Evolutionary conservation across 345 rosid species (phyloP).

Genomic region (Raphanus raphanistrum): DNA sequence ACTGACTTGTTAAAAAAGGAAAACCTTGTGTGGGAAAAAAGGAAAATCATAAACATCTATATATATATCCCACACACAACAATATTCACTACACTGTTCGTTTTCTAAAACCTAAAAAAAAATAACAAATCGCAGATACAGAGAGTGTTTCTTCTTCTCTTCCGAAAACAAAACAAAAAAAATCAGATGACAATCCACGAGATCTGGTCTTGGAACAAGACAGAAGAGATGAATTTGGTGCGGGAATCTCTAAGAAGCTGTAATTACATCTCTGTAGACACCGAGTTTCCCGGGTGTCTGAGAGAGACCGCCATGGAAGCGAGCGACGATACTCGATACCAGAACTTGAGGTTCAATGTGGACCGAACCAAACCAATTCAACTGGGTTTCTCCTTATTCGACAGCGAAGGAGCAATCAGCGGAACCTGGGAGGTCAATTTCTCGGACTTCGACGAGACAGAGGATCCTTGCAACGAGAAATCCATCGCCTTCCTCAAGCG

Average conservation of each 20-base stretch:
- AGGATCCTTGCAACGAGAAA: background rate
- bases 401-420: background rate
- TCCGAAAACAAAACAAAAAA: background rate
- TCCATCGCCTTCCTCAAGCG: slow-evolving; percentile 13
- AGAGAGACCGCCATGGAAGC: background rate
- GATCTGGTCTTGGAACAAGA: slow-evolving; percentile 1
- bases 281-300: slow-evolving; percentile 20
- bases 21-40: background rate
- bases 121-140: background rate
- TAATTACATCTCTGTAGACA: slow-evolving; percentile 4
- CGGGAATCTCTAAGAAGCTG: background rate
- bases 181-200: background rate
- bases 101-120: background rate
- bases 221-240: background rate
- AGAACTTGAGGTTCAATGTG: background rate
- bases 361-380: slow-evolving; percentile 16
- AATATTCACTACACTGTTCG: background rate
- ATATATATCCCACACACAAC: background rate
- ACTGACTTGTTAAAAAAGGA: background rate
- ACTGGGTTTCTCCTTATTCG: background rate
- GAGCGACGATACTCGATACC: background rate
- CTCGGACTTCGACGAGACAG: background rate
- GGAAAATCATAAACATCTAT: background rate
- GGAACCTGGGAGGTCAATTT: slow-evolving; percentile 25
- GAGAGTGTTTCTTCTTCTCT: background rate